Evolutionary conservation across 805 yeast genomes (phyloP).

Genomic region (Yarrowia hollandica): DNA sequence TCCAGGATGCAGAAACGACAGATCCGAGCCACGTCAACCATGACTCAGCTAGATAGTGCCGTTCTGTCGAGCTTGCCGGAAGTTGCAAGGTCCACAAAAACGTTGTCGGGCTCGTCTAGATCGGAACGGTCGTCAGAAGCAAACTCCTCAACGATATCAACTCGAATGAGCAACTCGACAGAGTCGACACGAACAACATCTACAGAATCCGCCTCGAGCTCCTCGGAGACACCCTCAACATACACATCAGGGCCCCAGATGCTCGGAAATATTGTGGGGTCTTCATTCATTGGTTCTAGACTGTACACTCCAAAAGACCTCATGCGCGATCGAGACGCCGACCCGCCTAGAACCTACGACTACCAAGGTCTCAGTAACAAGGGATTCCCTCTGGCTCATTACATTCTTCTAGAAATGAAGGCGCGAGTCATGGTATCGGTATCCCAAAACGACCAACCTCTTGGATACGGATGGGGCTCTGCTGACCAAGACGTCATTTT

Average conservation of each 20-base stretch:
- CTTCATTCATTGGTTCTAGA: neutral
- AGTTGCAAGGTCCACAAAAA: neutral
- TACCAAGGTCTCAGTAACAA: slow-evolving; percentile 14
- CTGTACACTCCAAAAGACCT: slow-evolving; percentile 33
- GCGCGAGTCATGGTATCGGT: slow-evolving; percentile 19
- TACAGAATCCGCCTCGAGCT: neutral
- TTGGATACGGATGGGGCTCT: slow-evolving; percentile 13
- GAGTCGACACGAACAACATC: neutral
- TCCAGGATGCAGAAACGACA: neutral
- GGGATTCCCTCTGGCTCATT: slow-evolving; percentile 12
- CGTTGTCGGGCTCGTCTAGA: too few relatives aligned
- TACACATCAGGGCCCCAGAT: slow-evolving; percentile 7
- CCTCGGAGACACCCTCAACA: neutral
- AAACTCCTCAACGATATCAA: neutral
- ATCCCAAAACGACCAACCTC: slow-evolving; percentile 4
- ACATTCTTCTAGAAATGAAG: slow-evolving; percentile 7
- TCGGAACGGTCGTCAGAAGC: too few relatives aligned
- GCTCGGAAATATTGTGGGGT: slow-evolving; percentile 3
- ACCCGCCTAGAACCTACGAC: slow-evolving; percentile 9
- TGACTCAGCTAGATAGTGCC: neutral
- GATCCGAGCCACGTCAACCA: neutral
- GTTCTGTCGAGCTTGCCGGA: neutral
- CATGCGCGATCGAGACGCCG: slow-evolving; percentile 21
- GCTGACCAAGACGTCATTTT: slow-evolving; percentile 5
- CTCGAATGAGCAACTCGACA: neutral